Evolutionary conservation across 495 filamentous ascomycete species (phyloP), one percentile per base, ranked within the genome.

Genomic region (Immersiella caudata): DNA sequence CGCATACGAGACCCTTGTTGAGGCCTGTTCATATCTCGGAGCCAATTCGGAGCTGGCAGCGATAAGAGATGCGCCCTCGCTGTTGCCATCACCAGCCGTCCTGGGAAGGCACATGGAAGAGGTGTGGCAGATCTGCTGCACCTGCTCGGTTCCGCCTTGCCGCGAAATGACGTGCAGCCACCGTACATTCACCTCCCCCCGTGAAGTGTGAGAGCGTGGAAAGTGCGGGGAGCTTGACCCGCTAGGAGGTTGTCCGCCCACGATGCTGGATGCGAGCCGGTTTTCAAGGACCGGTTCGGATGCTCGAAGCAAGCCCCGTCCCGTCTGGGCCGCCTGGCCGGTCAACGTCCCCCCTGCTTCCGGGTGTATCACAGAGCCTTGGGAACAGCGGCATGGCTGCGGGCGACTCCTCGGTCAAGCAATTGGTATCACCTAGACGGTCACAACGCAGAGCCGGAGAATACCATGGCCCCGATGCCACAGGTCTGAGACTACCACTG

Each of bases 221-320:
- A 14, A 18, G 40, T 18, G 40, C 40, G 40, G 6, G 40, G 40
- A 46, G 11, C 2, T 14, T 46, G 40, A 12, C 6, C 9, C 40
- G 2, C 40, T 46, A 12, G 4, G 11, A 36, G 33, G 33, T 6
- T 36, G 33, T 5, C 33, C 33, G 5, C 33, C 40, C 40, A 46
- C 40, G 40, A 46, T 46, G 40, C 40, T 46, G 40, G 40, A 18
- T 18, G 40, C 11, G 27, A 46, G 36, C n/a, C 60, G 20, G 24
- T 24, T 54, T n/a, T 24, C 62, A 50, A 64, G 62, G 50, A 29
- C 62, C 51, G 50, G 49, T 64, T 64, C 62, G 25, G 62, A 56
- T 35, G 62, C 50, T 36, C 50, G 12, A 26, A 51, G 62, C 16
- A 50, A 64, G 29, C 36, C 29, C 25, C n/a, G 46, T 51, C 57